A percentile compares a stretch with the other conserved stretches of the same genome.
Conservation (phyloP, 2,329 filamentous ascomycete species). For the Geoglossum cookeanum region DNA sequence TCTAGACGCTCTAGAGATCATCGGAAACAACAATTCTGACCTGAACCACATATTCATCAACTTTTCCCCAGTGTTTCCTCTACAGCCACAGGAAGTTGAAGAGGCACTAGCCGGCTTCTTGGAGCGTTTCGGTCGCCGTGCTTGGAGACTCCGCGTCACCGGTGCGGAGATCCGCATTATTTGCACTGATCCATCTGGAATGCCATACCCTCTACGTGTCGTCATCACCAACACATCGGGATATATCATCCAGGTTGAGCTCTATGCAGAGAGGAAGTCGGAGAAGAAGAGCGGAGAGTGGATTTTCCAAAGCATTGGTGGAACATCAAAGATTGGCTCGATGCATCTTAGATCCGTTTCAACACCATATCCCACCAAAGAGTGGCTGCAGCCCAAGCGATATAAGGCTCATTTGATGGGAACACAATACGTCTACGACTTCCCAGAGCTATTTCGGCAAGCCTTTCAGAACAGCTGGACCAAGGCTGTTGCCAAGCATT, state of each 20-base stretch:
- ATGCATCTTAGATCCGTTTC: conserved; percentile 87
- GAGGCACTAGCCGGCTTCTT: conserved; percentile 87
- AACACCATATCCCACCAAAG: conserved; percentile 92
- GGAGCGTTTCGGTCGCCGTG: conserved; percentile 84
- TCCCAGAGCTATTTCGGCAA: conserved; percentile 97
- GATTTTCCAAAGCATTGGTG: conserved; percentile 92
- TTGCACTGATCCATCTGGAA: conserved; percentile 80
- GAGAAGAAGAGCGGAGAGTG: conserved; percentile 74
- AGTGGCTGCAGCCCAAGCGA: conserved; percentile 93
- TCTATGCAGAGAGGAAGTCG: conserved; percentile 94
- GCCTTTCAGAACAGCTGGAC: conserved; percentile 91
- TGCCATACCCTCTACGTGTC: conserved; percentile 80
- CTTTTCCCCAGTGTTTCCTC: conserved; percentile 91
- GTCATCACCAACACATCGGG: conserved; percentile 97
- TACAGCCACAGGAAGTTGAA: conserved; percentile 77
- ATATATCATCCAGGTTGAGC: conserved; percentile 92
- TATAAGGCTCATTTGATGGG: conserved; percentile 99
- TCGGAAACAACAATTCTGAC: conserved; percentile 97
- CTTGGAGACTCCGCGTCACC: conserved; percentile 90
- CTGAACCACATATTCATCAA: conserved; percentile 99
- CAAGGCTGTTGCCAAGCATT: conserved; percentile 53
- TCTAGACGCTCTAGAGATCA: conserved; percentile 90
- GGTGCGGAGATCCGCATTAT: conserved; percentile 97
- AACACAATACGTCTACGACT: conserved; percentile 98
- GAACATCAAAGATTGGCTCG: conserved; percentile 82